phyloP scores from a whole-genome alignment of 345 rosid species.

The Populus deltoides region DNA sequence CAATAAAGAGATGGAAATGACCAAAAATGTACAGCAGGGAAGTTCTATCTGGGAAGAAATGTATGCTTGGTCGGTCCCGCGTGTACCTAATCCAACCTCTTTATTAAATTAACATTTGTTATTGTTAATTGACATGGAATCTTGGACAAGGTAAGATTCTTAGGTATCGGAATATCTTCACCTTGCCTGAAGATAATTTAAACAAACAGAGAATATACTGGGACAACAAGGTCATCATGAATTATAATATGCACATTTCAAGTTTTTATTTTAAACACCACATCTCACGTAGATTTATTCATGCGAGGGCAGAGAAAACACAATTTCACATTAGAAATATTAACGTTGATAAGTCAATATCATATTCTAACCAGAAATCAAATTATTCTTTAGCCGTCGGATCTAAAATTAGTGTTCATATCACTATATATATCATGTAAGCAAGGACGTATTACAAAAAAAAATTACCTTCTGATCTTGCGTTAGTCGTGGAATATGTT shows the following conservation, averaged over 20 bases:
- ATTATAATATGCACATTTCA: neutral
- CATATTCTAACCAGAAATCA: neutral
- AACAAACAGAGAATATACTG: constrained; percentile 24
- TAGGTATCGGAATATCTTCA: constrained; percentile 26
- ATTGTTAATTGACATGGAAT: constrained; percentile 13
- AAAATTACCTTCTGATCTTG: too few relatives aligned
- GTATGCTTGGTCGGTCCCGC: neutral
- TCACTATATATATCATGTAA: neutral
- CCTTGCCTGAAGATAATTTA: constrained; percentile 20
- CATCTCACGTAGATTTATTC: too few relatives aligned
- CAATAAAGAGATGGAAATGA: neutral
- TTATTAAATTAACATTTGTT: neutral
- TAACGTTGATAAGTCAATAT: neutral
- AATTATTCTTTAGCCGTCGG: neutral
- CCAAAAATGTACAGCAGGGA: neutral
- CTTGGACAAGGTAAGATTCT: constrained; percentile 37
- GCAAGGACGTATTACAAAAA: neutral
- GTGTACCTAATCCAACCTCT: neutral
- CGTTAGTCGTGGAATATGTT: too few relatives aligned
- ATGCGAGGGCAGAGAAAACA: neutral
- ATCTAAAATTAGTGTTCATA: too few relatives aligned
- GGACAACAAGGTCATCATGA: constrained; percentile 10
- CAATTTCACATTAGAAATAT: neutral
- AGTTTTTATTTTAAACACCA: neutral
- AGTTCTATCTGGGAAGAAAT: neutral